Base-by-base conservation (phyloP, 1,139 yeast species). In the Yamadazyma triangularis region DNA sequence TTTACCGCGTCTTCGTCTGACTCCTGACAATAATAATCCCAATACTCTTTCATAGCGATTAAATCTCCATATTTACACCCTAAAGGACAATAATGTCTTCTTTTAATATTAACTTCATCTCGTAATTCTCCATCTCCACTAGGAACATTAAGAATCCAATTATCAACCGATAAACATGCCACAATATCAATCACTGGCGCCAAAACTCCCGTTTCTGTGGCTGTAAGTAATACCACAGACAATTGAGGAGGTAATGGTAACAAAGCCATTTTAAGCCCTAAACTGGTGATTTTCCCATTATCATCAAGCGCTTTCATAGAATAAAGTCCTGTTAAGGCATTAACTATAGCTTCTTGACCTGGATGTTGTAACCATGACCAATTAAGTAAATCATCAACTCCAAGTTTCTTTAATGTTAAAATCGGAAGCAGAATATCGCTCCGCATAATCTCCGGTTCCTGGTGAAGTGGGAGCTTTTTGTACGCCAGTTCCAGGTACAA, bases 321-420 rank as follows among this genome's bases (percentile, higher is more conserved):
- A 51, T 82, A 86, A 27, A 93, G 68, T 28, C 88, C 84, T 36
- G 80, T 77, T 33, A 91, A 65, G 0, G 96, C 95, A 35, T 88
- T 66, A 13, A 83, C 56, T 23, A 91, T 68, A 0, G 96, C 73
- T 10, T 79, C 84, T 42, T 77, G 72, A 2, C 93, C 89, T 0
- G 98, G 98, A 41, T 84, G 75, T 50, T 91, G 95, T 28, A 93
- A 67, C 97, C 97, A 91, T 11, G 85, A 70, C 89, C 96, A 91
- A 34, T 78, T 76, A 27, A 88, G 58, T 25, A 91, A 73, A 57
- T 91, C 94, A 38, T 83, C 78, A 6, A 89, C 87, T 4, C 93
- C 91, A 26, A 87, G 73, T 36, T 78, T 78, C 52, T 91, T 93
- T 41, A 91, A 65, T 60, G 91, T 81, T 42, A 91, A 60, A 3